Conservation (phyloP, 1,139 yeast genomes). For the Meyerozyma sp. region DNA sequence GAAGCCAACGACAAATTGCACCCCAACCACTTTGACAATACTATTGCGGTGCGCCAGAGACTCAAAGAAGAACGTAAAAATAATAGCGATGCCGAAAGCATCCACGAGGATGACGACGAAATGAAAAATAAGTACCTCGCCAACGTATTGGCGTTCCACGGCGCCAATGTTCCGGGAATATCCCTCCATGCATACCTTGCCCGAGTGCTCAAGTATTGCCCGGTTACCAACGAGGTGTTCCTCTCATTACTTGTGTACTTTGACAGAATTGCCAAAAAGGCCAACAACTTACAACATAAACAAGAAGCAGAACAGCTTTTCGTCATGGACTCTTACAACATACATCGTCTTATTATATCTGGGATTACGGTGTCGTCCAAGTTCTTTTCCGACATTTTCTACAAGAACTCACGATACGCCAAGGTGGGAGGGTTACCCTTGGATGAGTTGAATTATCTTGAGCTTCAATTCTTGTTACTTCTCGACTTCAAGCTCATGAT, state of each 20-base stretch:
- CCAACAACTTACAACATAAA: slow-evolving; percentile 47
- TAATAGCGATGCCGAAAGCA: slow-evolving; percentile 14
- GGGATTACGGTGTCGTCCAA: slow-evolving; percentile 95
- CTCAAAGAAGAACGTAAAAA: slow-evolving; percentile 32
- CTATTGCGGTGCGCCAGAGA: slow-evolving; percentile 42
- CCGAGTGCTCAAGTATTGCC: slow-evolving; percentile 91
- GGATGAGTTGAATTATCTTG: slow-evolving; percentile 89
- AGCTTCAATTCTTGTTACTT: slow-evolving; percentile 77
- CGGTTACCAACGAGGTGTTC: slow-evolving; percentile 95
- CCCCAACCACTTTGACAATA: slow-evolving; percentile 61
- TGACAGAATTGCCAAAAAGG: slow-evolving; percentile 88
- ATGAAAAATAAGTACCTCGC: slow-evolving; percentile 56
- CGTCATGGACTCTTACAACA: slow-evolving; percentile 94
- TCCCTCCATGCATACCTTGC: slow-evolving; percentile 83
- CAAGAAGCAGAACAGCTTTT: slow-evolving; percentile 52
- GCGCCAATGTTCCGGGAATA: slow-evolving; percentile 92
- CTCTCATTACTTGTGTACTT: slow-evolving; percentile 84
- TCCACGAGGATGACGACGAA: slow-evolving; percentile 33
- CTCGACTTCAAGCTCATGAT: slow-evolving; percentile 86
- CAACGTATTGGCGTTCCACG: slow-evolving; percentile 87
- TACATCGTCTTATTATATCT: slow-evolving; percentile 90
- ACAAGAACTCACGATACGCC: slow-evolving; percentile 93
- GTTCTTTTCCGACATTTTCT: slow-evolving; percentile 92
- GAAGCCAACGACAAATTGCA: slow-evolving; percentile 88
- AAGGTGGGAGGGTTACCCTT: slow-evolving; percentile 96